Evolutionary conservation across 169 alveolate species (phyloP), one percentile per base, ranked within the genome.

Genomic region (Cryptosporidium baileyi): DNA sequence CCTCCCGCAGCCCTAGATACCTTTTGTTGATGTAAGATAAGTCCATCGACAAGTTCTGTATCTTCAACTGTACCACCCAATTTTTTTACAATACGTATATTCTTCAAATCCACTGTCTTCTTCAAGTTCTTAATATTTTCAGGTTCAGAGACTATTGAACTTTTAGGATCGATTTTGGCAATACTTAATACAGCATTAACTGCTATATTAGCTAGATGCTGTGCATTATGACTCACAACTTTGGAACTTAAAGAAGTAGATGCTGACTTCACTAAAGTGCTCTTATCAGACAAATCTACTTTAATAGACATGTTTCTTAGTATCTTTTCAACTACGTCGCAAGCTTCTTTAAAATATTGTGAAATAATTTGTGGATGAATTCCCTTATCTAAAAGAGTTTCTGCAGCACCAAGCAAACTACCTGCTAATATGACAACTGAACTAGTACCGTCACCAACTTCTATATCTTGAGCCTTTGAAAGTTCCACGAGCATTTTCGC

Each of bases 401-500:
- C 97, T 61, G 99, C 98, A 60, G 97, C 98, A 26, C 93, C 96
- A 43, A 98, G 94, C 40, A 98, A 93, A 17, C 99, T 97, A 1
- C 99, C 99, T 61, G 99, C 99, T 38, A 97, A 89, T 52, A 98
- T 99, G 59, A 98, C 99, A 43, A 98, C 99, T 15, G 99, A 91
- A 22, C 99, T 98, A 34, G 99, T 98, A 34, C 99, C 99, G 82
- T 98, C 99, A 7, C 99, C 99, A 9, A 99, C 99, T 80, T 98
- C 99, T 43, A 97, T 96, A 90, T 98, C 99, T 92, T 98, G 99
- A 26, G 99, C 96, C 92, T 96, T 96, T 52, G 99, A 96, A 81
- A 98, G 93, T 89, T 98, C 99, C 60, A 96, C 99, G 65, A 98
- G 89, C 99, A 96, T 97, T 90, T 96, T 96, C 13, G 99, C 99